Evolutionary conservation across 108 stramenopile genomes (phyloP), one percentile per base, ranked within the genome.

Genomic region (Nannochloropsis granulata): DNA sequence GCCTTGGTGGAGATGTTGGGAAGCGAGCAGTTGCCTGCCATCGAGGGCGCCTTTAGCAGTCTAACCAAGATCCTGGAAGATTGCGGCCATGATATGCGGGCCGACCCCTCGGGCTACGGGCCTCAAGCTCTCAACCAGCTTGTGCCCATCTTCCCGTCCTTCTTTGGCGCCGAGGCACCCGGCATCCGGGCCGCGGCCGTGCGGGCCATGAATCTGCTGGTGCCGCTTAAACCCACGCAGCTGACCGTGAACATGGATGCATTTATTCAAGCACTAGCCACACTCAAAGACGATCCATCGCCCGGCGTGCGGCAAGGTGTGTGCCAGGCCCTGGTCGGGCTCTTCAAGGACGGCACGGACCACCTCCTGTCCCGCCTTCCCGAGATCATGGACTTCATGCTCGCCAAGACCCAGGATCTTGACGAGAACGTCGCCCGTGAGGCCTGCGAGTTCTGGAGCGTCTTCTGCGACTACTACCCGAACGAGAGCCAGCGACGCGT

Each of bases 381-480:
- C 56, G 56, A 71, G 56, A n/a, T 71, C 21, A 71, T 71, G 56
- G 56, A 93, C 83, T 94, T 94, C 84, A 94, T 95, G 93, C 46
- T 95, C 78, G 86, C 87, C 5, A 87, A 90, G 25, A 93, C 92
- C 16, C 83, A 88, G 19, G 91, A 91, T 45, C 79, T 24, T n/a
- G 46, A 91, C 85, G 78, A 81, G 8, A 78, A 79, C 13, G 93
- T 95, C 13, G 92, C 94, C 19, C 85, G 92, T 78, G 94, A 95
- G 83, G 94, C 94, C 14, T 94, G 93, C 86, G 94, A 95, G 56
- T 95, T 94, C 81, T 95, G 94, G 94, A 71, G 56, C 11, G 56
- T 71, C 56, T 71, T 71, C 56, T 71, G 56, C n/a, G 21, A 71
- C 56, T 71, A 71, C 56, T 71, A 71, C 56, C 21, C 21, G 21